These are phyloP conservation scores for Plasmodium gaboni DNA, from an alignment of 169 alveolate species.

Conservation along the genomic window DNA sequence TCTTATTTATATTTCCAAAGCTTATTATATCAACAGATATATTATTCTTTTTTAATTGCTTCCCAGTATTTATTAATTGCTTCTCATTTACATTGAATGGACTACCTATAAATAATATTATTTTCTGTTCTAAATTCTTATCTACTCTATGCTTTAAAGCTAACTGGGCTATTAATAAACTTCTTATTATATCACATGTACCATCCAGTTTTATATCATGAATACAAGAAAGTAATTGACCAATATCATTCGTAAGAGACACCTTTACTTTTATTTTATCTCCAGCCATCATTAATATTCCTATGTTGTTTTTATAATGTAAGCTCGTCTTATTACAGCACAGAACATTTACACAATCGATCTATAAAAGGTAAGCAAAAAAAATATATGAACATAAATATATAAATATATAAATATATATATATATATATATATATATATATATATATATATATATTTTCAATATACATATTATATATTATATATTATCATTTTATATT, in stretches of 20 bases:
- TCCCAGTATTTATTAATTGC: conserved; percentile 88
- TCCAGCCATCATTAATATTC: conserved; percentile 96
- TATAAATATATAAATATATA: background rate
- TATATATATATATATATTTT: no score
- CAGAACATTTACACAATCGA: conserved; percentile 89
- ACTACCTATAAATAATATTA: conserved; percentile 96
- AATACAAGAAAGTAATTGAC: conserved; percentile 89
- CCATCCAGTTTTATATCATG: conserved; percentile 90
- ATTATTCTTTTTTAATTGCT: conserved; percentile 93
- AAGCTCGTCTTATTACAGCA: conserved; percentile 90
- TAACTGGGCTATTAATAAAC: conserved; percentile 94
- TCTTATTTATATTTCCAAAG: conserved; percentile 90
- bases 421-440: background rate
- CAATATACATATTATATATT: no score
- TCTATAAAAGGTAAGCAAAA: conserved; percentile 69
- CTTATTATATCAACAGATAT: conserved; percentile 93
- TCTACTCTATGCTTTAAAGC: conserved; percentile 97
- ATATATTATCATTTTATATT: background rate
- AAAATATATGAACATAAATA: background rate
- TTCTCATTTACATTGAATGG: conserved; percentile 87
- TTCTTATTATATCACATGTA: conserved; percentile 91
- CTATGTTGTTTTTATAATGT: conserved; percentile 95
- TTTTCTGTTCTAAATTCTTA: conserved; percentile 95
- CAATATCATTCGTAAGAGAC: conserved; percentile 95
- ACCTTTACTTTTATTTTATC: conserved; percentile 92